Base-by-base conservation (phyloP, 257 asterid species). In the Linaria vulgaris region DNA sequence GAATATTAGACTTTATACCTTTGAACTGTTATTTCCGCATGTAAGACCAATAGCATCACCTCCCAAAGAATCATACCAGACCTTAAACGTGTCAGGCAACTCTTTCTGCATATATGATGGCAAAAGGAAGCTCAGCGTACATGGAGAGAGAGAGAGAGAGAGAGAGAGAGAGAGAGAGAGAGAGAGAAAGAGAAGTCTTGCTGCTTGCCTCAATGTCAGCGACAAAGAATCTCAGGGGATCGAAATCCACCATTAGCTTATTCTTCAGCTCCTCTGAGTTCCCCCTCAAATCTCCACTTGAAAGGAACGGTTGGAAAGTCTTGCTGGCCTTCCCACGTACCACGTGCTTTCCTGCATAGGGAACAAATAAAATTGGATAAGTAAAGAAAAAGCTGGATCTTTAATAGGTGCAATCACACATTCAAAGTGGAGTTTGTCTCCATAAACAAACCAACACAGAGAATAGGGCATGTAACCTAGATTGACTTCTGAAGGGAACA, bases 31-130 rank as follows among this genome's bases (percentile, higher is more conserved):
- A 73, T 67, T 78, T 74, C 76, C 83, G 71, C 81, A 81, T 15
- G 99, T 94, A 43, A 94, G 92, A 67, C 97, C 99, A 65, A 94
- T 76, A 63, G 95, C 95, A 61, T 90, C 99, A 23, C 97, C 97
- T 65, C 99, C 99, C 69, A 85, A 72, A 19, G 85, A 77, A 79
- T 94, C 97, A 38, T 80, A 85, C 99, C 99, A 94, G 54, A 94
- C 86, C 79, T 85, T 94, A 71, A 90, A 85, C 70, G 44, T 77
- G 64, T 77, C 80, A 1, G 87, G 81, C 49, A 87, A 85, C 71
- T 64, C 92, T 59, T 70, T 83, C 99, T 94, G 95, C 82, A 57
- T 47, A 68, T 39, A 20, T 0, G 21, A 73, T 30, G 24, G 27
- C 66, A 47, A 9, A 63, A 20, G 59, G 66, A 22, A 57, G 64